A percentile compares a stretch with the other conserved stretches of the same genome.
phyloP scores from a whole-genome alignment of 306 rosid genomes.

The Trifolium fragiferum region DNA sequence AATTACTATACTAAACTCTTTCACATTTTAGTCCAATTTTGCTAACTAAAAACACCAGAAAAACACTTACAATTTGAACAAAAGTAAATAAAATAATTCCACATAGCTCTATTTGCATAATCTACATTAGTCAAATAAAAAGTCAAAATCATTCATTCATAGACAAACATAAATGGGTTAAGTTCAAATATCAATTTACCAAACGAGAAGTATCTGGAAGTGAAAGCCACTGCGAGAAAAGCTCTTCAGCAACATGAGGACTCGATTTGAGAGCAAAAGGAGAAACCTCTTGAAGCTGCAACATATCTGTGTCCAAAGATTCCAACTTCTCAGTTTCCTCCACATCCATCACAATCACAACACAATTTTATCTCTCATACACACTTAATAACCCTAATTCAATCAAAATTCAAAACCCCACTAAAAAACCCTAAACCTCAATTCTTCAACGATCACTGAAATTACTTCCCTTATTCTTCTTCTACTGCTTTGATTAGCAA shows the following conservation, averaged over 20 bases:
- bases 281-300: conserved; percentile 81
- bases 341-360: conserved; percentile 67
- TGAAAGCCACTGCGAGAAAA: conserved; percentile 82
- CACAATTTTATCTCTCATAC: conserved; percentile 49
- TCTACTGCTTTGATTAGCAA: conserved; percentile 14
- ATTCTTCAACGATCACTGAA: conserved; percentile 42
- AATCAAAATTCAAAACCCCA: conserved; percentile 23
- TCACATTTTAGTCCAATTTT: conserved; percentile 35
- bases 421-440: conserved; percentile 56
- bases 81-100: conserved; percentile 9
- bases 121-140: conserved; percentile 37
- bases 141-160: conserved; percentile 39
- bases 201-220: conserved; percentile 76
- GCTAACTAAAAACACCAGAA: conserved; percentile 32
- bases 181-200: conserved; percentile 55
- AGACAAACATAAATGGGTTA: no score
- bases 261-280: conserved; percentile 61
- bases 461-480: conserved; percentile 33
- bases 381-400: conserved; percentile 47
- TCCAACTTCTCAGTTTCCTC: conserved; percentile 57
- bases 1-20: conserved; percentile 10
- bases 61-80: conserved; percentile 23
- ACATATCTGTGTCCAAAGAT: conserved; percentile 70
- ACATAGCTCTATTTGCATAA: conserved; percentile 33
- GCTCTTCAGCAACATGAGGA: conserved; percentile 71